Base-by-base conservation (phyloP, 768 basidiomycete species). In the Tylopilus sp. region DNA sequence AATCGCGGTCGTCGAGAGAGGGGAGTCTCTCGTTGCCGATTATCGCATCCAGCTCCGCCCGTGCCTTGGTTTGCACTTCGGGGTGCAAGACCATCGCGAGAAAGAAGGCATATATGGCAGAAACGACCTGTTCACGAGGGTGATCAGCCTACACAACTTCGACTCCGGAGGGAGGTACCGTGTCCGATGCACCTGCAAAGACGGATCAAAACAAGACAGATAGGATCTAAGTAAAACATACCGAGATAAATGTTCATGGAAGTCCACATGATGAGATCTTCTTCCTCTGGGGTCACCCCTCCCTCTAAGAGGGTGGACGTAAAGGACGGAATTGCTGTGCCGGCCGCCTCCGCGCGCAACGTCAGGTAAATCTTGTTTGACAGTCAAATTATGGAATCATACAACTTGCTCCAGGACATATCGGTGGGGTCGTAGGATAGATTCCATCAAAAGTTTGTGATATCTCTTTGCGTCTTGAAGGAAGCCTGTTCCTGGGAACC, bases 381-480 rank as follows among this genome's bases (percentile, higher is more conserved):
- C 8, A 22, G 4, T 6, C 4, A n/a, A 21, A 0, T n/a, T n/a
- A n/a, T n/a, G n/a, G n/a, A 0, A 16, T 19, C 60, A 6, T 52
- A 82, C 82, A 65, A 83, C 76, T 54, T 79, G 75, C 19, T 77
- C 59, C 34, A 74, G 71, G 6, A 76, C 76, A 45, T 70, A 77
- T 8, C 69, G 60, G 41, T 71, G 80, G 0, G 84, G 82, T 7
- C 63, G 64, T 21, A 75, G 71, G 5, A 77, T 65, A 66, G 79
- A 74, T 9, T 71, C 65, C 3, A 64, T 58, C 2, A 77, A 67
- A 2, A 72, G 3, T 3, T 26, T 22, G 4, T 42, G 41, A 58
- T 69, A 68, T 37, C 48, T 50, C 34, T 63, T 63, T 3, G 71
- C 73, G 26, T 63, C 52, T 7, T 58, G 61, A 40, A 70, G 61